Evolutionary conservation across 2,329 filamentous ascomycete species (phyloP), one percentile per base, ranked within the genome.

Genomic region (Hawksworthiomyces lignivorus): DNA sequence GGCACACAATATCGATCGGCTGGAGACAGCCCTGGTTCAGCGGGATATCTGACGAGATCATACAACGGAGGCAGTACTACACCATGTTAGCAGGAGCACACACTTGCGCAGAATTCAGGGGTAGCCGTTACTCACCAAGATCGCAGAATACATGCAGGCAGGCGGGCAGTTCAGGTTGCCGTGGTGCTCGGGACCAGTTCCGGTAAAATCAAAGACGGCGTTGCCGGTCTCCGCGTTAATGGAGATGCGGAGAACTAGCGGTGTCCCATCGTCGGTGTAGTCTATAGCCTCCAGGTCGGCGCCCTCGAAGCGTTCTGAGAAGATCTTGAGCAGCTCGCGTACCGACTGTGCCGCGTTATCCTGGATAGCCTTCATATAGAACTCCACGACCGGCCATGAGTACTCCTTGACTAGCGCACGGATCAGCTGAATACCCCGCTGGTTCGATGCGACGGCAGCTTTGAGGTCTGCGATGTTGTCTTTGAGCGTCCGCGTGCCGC

Each of bases 381-480:
- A 33, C 12, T 34, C 10, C 12, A 45, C 43, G 0, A 52, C 55
- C 1, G 44, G 49, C 9, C 45, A 44, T 6, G 30, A 76, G 50
- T 87, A 89, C 52, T 90, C 84, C 12, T 76, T 70, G 48, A 88
- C 85, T 2, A 89, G 65, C 0, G 73, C 69, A 24, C 70, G 73
- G 48, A 89, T 88, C 15, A 87, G 65, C 31, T 75, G 77, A 52
- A 86, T 86, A 7, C 83, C 83, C 47, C 84, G 84, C 50, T 83
- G 77, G 50, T 87, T 87, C 5, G 82, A 80, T 0, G 83, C 82
- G 20, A 87, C 76, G 54, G 86, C 81, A 1, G 83, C 83, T 58
- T 85, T 84, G 20, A 87, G 64, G 55, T 87, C 83, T 26, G 84
- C 84, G 43, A 87, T 63, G 52, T 87, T 87, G 56, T 87, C 83